These are phyloP conservation scores for Mallotus japonicus DNA, from an alignment of 441 rosid genomes.

Conservation along the genomic window DNA sequence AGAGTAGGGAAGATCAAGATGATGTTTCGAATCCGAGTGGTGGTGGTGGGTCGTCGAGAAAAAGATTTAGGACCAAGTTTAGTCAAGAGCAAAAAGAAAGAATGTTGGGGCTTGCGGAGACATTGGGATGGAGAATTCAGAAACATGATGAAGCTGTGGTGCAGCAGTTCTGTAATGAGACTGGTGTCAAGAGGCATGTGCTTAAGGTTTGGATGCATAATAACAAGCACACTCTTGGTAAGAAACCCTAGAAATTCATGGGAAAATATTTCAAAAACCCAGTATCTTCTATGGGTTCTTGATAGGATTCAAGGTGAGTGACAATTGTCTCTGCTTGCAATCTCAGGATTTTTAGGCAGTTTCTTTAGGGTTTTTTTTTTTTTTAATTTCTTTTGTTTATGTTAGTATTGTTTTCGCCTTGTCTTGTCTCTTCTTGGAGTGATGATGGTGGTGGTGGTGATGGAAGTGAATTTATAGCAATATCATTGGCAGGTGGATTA, in stretches of 20 bases:
- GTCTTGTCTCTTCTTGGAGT: not conserved
- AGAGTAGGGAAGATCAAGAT: conserved; percentile 60
- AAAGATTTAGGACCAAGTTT: conserved; percentile 78
- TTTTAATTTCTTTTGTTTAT: conserved; percentile 13
- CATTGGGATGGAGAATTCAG: conserved; percentile 83
- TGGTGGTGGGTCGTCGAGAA: conserved; percentile 38
- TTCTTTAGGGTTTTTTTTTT: not conserved
- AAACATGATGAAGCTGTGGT: conserved; percentile 78
- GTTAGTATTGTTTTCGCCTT: conserved; percentile 15
- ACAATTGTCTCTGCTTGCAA: not conserved
- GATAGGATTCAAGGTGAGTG: not conserved
- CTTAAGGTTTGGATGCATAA: conserved; percentile 99
- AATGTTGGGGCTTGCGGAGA: conserved; percentile 77
- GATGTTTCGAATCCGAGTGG: conserved; percentile 88
- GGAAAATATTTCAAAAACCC: not conserved
- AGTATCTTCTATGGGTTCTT: too few relatives aligned
- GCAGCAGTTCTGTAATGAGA: conserved; percentile 76
- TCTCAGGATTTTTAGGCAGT: conserved; percentile 19
- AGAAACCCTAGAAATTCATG: conserved; percentile 64
- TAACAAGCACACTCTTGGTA: conserved; percentile 88
- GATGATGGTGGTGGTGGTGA: not conserved
- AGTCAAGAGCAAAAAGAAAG: conserved; percentile 80
- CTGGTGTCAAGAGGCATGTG: conserved; percentile 67
- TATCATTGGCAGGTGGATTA: conserved; percentile 13
- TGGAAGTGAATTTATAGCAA: not conserved